phyloP scores from a whole-genome alignment of 495 filamentous ascomycete species.

The Penicillium argentinense region DNA sequence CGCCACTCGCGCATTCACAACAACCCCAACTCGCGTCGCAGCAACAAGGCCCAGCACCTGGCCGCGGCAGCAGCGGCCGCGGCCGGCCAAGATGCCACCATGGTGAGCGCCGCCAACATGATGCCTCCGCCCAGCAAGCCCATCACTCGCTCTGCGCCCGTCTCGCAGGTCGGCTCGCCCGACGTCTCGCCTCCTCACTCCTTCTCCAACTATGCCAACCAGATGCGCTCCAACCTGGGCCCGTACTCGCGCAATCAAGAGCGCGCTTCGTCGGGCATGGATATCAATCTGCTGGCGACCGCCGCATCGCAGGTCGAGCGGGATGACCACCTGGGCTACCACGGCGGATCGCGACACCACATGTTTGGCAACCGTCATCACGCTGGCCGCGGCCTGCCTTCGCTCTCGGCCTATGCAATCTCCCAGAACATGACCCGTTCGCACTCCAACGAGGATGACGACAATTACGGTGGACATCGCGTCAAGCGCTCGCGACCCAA shows the following conservation, averaged over 20 bases:
- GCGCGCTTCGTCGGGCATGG: conserved; percentile 56
- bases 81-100: conserved; percentile 49
- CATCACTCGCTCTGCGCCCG: conserved; percentile 81
- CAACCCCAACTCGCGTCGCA: conserved; percentile 94
- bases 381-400: conserved; percentile 63
- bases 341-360: conserved; percentile 43
- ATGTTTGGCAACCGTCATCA: conserved; percentile 61
- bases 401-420: conserved; percentile 78
- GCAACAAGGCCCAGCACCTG: conserved; percentile 78
- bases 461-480: conserved; percentile 65
- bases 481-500: conserved; percentile 87
- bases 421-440: conserved; percentile 84
- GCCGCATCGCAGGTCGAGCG: conserved; percentile 88
- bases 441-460: conserved; percentile 84
- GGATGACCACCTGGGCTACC: conserved; percentile 58
- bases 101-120: conserved; percentile 52
- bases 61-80: conserved; percentile 56
- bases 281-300: conserved; percentile 87
- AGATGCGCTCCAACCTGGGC: conserved; percentile 60
- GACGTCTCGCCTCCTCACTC: conserved; percentile 96
- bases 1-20: conserved; percentile 97
- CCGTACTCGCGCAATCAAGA: conserved; percentile 61
- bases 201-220: conserved; percentile 71
- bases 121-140: conserved; percentile 77
- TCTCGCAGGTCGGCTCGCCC: conserved; percentile 84